Base-by-base conservation (phyloP, 306 rosid species). In the Coriaria nepalensis region DNA sequence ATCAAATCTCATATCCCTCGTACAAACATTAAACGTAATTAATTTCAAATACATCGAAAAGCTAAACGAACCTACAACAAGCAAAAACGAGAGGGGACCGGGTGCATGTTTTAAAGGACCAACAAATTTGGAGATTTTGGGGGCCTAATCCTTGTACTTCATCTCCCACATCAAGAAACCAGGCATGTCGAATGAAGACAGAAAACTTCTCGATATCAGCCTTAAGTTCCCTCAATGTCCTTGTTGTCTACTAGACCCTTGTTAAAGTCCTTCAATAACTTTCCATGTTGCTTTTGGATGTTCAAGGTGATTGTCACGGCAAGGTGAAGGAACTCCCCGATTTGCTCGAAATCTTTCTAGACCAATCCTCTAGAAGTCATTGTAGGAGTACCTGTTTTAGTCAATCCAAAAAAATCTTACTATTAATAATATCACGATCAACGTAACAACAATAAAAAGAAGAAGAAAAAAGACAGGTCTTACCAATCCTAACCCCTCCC, bases 301-400 rank as follows among this genome's bases (percentile, higher is more conserved):
- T 47, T 69, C 69, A 87, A 57, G 50, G 96, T 87, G 57, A 77
- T 52, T 40, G 73, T 54, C 56, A 87, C 87, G 0, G 96, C 94
- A 12, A 82, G 78, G 70, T 87, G 94, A 60, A 87, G 94, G 75
- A 87, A 82, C 65, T 79, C 96, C n/a, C 73, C 96, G 0, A 87
- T 82, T 80, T 79, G 73, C 68, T 82, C 94, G 6, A 87, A 82
- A 77, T 87, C 96, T 72, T 82, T 87, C 62, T 87, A 92, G 29
- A 82, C 73, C 75, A 87, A 77, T 6, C 96, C 96, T 73, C 96
- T 75, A 6, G 94, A 87, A 39, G 96, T 87, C 96, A 87, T 87
- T 64, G 96, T 92, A 5, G 94, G 96, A 34, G 96, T 54, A 73
- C 96, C 96, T 87, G 72, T 52, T n/a, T n/a, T n/a, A n/a, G n/a